Base-by-base conservation (phyloP, 2,329 filamentous ascomycete genomes). In the Aureobasidium uvarum region DNA sequence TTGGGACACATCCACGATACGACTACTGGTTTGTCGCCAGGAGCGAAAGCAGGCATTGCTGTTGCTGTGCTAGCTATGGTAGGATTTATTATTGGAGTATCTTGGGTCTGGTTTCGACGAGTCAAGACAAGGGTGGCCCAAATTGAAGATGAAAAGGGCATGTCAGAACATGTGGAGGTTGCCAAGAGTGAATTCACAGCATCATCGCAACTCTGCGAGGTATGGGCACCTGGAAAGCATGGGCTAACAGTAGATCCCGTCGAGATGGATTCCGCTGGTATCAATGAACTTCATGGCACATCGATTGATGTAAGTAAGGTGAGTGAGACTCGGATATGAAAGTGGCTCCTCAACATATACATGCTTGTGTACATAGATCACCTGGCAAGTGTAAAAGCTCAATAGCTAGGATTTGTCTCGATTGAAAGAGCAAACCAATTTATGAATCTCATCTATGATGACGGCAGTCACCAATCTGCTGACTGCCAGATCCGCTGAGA, bases 41-140 rank as follows among this genome's bases (percentile, higher is more conserved):
- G 75, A 23, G 74, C 74, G 10, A 71, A 73, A 45, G 76, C 72
- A n/a, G 77, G 75, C 13, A 75, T 76, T 45, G 76, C 74, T 4
- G 71, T 74, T 5, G 76, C 75, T 36, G 72, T 72, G 11, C 69
- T 76, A 10, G 74, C 3, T 6, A 20, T 5, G 2, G 5, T 43
- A 16, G 10, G 18, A 5, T 7, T 60, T 14, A 4, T 60, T 10
- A 28, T 3, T 8, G 56, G 41, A 23, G 13, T 20, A 11, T 33
- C 10, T 7, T 60, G 41, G 56, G 41, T 20, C 6, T 60, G 11
- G 41, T 13, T 36, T 1, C 28, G 43, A 16, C 41, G 56, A 48
- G n/a, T 10, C 3, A 46, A 8, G 31, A 38, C 25, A 10, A n/a
- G 7, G 23, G 8, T 13, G 10, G 2, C 28, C 5, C 28, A 25